Percentiles rank a stretch among this genome's conserved stretches.
Conservation (phyloP, 2,329 filamentous ascomycete species). For the Penicillium griseofulvum region DNA sequence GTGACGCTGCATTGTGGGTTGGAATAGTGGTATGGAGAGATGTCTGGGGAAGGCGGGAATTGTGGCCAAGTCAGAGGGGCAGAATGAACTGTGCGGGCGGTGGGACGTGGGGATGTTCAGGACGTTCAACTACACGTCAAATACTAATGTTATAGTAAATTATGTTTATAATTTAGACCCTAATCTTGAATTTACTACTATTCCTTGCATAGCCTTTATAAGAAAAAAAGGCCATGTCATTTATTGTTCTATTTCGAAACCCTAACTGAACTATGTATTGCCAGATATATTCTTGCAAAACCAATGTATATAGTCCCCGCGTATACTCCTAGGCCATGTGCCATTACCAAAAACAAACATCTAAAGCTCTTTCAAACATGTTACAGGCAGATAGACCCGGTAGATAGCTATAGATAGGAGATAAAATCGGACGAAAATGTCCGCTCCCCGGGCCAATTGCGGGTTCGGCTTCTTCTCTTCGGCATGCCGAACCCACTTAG, state of each 20-base stretch:
- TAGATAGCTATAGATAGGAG: background rate
- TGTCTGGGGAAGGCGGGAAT: slow-evolving; percentile 21
- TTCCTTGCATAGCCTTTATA: too few relatives aligned
- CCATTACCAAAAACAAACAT: background rate
- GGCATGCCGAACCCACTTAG: slow-evolving; percentile 30
- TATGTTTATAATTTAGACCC: background rate
- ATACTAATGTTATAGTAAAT: too few relatives aligned
- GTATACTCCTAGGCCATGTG: background rate
- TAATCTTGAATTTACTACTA: too few relatives aligned
- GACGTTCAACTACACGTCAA: background rate
- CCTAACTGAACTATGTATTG: background rate
- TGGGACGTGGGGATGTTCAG: slow-evolving; percentile 4
- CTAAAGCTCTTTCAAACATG: background rate
- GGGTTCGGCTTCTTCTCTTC: slow-evolving; percentile 27
- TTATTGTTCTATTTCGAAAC: too few relatives aligned
- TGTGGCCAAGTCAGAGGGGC: slow-evolving; percentile 19
- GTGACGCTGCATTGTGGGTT: slow-evolving; percentile 66
- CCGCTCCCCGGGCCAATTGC: slow-evolving; percentile 21
- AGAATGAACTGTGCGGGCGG: slow-evolving; percentile 17
- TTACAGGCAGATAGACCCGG: background rate
- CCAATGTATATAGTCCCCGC: background rate
- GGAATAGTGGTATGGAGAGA: slow-evolving; percentile 1
- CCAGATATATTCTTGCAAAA: background rate
- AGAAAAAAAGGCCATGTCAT: too few relatives aligned
- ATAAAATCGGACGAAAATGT: background rate